Base-by-base conservation (phyloP, 2,329 filamentous ascomycete species). In the Atkinsonella hypoxylon region DNA sequence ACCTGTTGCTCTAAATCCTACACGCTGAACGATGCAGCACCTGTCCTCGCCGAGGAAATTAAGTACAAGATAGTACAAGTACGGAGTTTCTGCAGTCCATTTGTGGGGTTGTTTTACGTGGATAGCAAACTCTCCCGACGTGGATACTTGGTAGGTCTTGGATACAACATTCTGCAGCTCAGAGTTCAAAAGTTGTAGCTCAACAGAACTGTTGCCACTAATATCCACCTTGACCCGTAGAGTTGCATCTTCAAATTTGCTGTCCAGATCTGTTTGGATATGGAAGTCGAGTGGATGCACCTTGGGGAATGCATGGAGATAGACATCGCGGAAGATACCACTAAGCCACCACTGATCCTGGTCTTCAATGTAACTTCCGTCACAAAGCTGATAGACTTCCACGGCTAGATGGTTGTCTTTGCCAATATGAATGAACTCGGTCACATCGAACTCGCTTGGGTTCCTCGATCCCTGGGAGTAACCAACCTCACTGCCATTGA, bases 401-500 rank as follows among this genome's bases (percentile, higher is more conserved):
- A 88, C 82, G 2, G 76, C 76, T 2, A 89, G 62, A 1, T 68
- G 70, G 54, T 86, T 87, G 44, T 71, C 65, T 1, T 64, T 62
- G 1, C 65, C 60, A 2, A 64, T 40, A 1, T 66, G 61, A 1
- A 87, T 66, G 32, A 72, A 65, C 0, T 67, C 56, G 0, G 82
- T 81, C 6, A 89, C 71, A 55, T 89, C 85, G 55, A 88, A 89
- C 55, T 89, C 85, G 30, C 78, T 78, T 0, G 85, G 80, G 54
- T 89, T 88, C 18, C 85, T 73, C 4, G 81, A 80, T 1, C 85
- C 85, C 60, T 89, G 84, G 1, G 79, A 81, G 59, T 89, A 89
- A 1, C 85, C 85, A 8, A 87, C 74, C 45, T 82, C 69, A 11
- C 70, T 65, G 0, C 82, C 82, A 58, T 89, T 89, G 3, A 89